Evolutionary conservation across 805 yeast genomes (phyloP), one percentile per base, ranked within the genome.

Genomic region (Hanseniaspora jakobsenii): DNA sequence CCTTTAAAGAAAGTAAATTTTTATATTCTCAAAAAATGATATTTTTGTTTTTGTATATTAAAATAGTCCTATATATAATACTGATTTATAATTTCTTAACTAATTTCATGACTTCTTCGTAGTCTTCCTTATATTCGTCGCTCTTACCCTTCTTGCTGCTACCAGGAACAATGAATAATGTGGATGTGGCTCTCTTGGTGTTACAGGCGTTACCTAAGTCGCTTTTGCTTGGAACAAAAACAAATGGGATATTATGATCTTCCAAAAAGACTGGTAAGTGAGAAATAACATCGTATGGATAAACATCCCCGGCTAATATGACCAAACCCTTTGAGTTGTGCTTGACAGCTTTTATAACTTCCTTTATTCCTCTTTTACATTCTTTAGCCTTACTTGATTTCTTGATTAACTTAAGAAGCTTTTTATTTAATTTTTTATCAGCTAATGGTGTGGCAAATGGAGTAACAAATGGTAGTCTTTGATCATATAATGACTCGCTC

Each of bases 131-230:
- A 73, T 91, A 91, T 59, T 89, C 96, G 51, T 85, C 75, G 61
- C 77, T 74, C 48, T 73, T 71, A 64, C 79, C 81, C 69, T 78
- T 81, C 58, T 82, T 73, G 49, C 87, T 86, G 47, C 94, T 94
- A 48, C 95, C 95, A 56, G 99, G 98, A 45, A 87, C 91, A 55
- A 91, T 75, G 85, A 91, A 84, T 24, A 91, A 95, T 63, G 94
- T 87, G 30, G 96, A 85, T 30, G 99, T 91, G 55, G 98, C 97
- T 72, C 99, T 81, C 72, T 91, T 91, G 47, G 98, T 91, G 50
- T 96, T 94, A 60, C 97, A 97, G 21, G 99, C 98, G 51, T 94
- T 82, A 28, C 99, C 99, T 53, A 91, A 74, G 61, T 91, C 97
- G 69, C 91, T 96, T 67, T 91, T 91, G 40, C 96, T 86, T 57